A percentile compares a stretch with the other conserved stretches of the same genome.
Conservation (phyloP, 1,284 basidiomycete species). For the Cutaneotrichosporon dermatis region DNA sequence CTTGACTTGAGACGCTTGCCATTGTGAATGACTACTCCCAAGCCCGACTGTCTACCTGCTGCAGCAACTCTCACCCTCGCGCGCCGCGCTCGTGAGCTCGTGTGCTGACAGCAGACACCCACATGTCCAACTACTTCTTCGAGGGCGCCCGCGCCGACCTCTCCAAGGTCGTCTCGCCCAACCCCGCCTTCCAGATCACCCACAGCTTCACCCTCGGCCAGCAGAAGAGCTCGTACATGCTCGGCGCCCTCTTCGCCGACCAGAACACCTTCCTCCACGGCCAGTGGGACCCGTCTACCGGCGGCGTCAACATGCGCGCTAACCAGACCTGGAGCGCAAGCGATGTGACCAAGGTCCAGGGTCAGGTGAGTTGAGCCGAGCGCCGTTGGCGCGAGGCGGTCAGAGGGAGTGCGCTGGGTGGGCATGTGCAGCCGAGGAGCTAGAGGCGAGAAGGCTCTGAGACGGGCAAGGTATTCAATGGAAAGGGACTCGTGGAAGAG, state of each 20-base stretch:
- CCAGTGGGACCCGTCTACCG: conserved; percentile 79
- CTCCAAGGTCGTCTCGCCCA: conserved; percentile 86
- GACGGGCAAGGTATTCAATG: too few relatives aligned
- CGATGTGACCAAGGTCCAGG: conserved; percentile 82
- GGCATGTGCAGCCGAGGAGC: too few relatives aligned
- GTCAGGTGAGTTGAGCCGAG: conserved; percentile 64
- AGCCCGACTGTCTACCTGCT: too few relatives aligned
- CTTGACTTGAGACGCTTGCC: too few relatives aligned
- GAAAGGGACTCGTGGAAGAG: too few relatives aligned
- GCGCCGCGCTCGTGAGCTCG: neutral
- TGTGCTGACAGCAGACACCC: conserved; percentile 60
- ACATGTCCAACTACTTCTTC: conserved; percentile 90
- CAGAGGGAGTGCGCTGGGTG: too few relatives aligned
- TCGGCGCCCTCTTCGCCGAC: conserved; percentile 88
- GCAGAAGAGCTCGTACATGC: conserved; percentile 79
- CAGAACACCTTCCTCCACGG: conserved; percentile 76
- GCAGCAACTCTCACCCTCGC: neutral
- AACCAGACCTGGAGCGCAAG: conserved; percentile 82
- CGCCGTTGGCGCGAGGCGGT: neutral
- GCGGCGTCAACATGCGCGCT: conserved; percentile 79
- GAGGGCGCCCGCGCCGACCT: conserved; percentile 95
- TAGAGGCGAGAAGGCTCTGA: too few relatives aligned
- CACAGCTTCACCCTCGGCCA: conserved; percentile 75
- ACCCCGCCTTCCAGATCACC: conserved; percentile 95
- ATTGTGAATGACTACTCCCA: too few relatives aligned